Evolutionary conservation across 768 basidiomycete species (phyloP), one percentile per base, ranked within the genome.

Genomic region (Rhodosporidiobolus odoratus): DNA sequence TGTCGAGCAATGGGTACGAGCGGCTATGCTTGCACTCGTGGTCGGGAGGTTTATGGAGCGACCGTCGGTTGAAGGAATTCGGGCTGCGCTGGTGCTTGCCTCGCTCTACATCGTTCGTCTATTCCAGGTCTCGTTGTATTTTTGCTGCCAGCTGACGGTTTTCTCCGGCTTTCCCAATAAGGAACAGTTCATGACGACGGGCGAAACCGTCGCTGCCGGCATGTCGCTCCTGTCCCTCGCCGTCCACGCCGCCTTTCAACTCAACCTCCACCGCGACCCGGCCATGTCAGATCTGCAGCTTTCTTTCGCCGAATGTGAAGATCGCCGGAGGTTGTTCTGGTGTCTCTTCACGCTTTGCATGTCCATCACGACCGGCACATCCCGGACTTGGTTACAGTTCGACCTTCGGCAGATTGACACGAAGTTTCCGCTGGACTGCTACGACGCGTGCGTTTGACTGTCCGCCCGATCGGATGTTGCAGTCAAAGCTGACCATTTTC

Each of bases 401-500:
- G 71, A 72, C 59, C 56, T 72, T 16, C 58, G 66, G 3, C 45
- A 65, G 23, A 61, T 72, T 48, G 66, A 72, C 59, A 54, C 48
- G 43, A 64, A 65, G 38, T 68, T 72, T 15, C 71, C 71, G 1
- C 71, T 72, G 47, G 71, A 72, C 48, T 72, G 71, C 53, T 60
- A 47, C 47, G 66, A 72, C 27, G 53, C 41, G 58, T 59, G 23
- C 25, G 58, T 45, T 17, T 6, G 9, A 13, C 21, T 23, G n/a
- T 23, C 21, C 15, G 17, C 38, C 54, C 15, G 6, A 27, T 4
- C 17, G 19, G 15, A 4, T 17, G n/a, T 6, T 19, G 25, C 30
- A 25, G 19, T 9, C 56, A 30, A 12, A 37, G 30, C 58, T 59
- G n/a, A 59, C 58, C 12, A 3, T 32, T 32, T 59, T 6, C 25